Percentiles rank a stretch among this genome's conserved stretches.
phyloP scores from a whole-genome alignment of 192 early-diverging fungal species.

The Podila clonocystis region DNA sequence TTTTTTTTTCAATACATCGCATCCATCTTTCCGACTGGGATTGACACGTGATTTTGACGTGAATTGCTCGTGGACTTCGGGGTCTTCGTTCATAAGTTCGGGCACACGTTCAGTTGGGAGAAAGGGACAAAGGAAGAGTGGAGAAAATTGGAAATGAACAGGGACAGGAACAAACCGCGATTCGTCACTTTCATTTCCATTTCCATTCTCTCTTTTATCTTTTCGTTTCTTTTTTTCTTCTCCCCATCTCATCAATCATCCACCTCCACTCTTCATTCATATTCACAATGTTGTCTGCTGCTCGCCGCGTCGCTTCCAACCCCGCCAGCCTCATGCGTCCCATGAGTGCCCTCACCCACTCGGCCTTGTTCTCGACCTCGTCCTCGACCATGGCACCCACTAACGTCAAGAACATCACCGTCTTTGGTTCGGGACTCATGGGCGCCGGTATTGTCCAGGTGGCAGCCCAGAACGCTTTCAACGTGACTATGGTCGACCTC shows the following conservation, averaged over 20 bases:
- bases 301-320: slow-evolving; percentile 48
- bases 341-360: slow-evolving; percentile 26
- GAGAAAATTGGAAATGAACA: background rate
- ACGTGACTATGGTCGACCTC: slow-evolving; percentile 91
- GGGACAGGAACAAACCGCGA: background rate
- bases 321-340: slow-evolving; percentile 43
- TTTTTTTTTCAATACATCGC: background rate
- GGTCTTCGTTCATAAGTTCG: too few relatives aligned
- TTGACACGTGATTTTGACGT: slow-evolving; percentile 1
- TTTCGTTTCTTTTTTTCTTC: slow-evolving; percentile 5
- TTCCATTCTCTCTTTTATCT: background rate
- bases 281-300: slow-evolving; percentile 39
- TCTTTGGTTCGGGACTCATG: slow-evolving; percentile 91
- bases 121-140: too few relatives aligned
- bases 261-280: slow-evolving; percentile 1
- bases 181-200: too few relatives aligned
- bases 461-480: slow-evolving; percentile 79
- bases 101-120: too few relatives aligned
- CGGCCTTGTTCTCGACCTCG: slow-evolving; percentile 47
- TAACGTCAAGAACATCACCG: slow-evolving; percentile 73
- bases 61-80: background rate
- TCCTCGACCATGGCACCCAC: slow-evolving; percentile 40
- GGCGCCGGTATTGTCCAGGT: slow-evolving; percentile 92
- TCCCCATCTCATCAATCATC: background rate
- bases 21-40: background rate